These are phyloP conservation scores for Rhizomucor miehei DNA, from an alignment of 371 early-diverging fungal species.

Conservation along the genomic window DNA sequence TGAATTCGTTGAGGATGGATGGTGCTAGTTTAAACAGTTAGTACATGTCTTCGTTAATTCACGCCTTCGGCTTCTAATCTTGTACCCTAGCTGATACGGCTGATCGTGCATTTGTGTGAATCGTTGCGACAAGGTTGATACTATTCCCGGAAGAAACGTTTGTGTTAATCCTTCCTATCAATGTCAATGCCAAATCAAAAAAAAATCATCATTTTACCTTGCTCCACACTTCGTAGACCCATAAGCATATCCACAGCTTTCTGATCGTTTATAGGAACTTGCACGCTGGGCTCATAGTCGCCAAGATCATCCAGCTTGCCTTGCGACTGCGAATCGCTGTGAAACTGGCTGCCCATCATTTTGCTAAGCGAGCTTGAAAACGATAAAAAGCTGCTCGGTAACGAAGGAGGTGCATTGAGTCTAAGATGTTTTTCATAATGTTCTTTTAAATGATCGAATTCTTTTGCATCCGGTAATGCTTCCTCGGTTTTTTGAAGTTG, in stretches of 20 bases:
- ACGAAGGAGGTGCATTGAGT: slow-evolving; percentile 35
- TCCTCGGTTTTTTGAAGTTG: slow-evolving; percentile 79
- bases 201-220: slow-evolving; percentile 27
- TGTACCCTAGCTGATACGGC: slow-evolving; percentile 48
- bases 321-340: slow-evolving; percentile 23
- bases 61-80: too few species aligned
- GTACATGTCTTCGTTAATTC: too few species aligned
- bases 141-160: too few species aligned
- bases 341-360: slow-evolving; percentile 33
- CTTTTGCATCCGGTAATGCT: slow-evolving; percentile 66
- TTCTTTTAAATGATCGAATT: slow-evolving; percentile 82
- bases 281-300: slow-evolving; percentile 46
- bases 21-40: slow-evolving; percentile 19
- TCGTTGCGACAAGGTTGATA: slow-evolving; percentile 69
- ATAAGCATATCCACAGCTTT: slow-evolving; percentile 48
- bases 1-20: slow-evolving; percentile 83
- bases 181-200: too few species aligned
- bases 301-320: slow-evolving; percentile 50
- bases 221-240: slow-evolving; percentile 39
- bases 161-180: too few species aligned
- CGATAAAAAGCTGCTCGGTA: slow-evolving; percentile 40
- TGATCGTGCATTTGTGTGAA: slow-evolving; percentile 68
- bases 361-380: slow-evolving; percentile 42
- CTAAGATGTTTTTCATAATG: slow-evolving; percentile 72
- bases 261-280: slow-evolving; percentile 46